Conservation (phyloP, 805 yeast genomes). For the Pichia cephalocereana region DNA sequence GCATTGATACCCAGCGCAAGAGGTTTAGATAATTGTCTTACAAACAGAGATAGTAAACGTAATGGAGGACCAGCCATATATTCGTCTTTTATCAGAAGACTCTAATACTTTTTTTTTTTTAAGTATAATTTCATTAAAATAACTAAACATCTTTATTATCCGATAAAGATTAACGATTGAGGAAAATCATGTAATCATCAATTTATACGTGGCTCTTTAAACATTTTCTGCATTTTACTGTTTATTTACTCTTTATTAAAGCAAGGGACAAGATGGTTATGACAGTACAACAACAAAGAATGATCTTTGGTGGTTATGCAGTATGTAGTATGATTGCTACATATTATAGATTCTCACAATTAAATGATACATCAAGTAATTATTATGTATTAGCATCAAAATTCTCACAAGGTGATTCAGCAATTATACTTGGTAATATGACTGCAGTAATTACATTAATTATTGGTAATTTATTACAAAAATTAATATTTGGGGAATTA, state of each 20-base stretch:
- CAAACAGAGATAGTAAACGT: conserved; percentile 60
- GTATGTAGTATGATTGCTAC: conserved; percentile 28
- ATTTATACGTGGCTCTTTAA: too few relatives aligned
- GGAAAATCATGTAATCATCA: too few relatives aligned
- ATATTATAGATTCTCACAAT: conserved; percentile 26
- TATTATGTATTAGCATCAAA: conserved; percentile 40
- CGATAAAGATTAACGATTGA: too few relatives aligned
- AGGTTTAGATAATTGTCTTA: conserved; percentile 73
- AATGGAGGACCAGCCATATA: conserved; percentile 69
- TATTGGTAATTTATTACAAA: conserved; percentile 41
- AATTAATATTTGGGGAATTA: conserved; percentile 61
- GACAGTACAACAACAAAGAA: neutral
- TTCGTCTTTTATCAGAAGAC: neutral
- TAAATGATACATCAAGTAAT: conserved; percentile 38
- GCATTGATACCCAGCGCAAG: conserved; percentile 60
- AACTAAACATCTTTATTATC: too few relatives aligned
- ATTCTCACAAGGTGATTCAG: conserved; percentile 40
- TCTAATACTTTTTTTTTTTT: too few relatives aligned
- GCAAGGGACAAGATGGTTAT: neutral
- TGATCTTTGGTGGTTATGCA: conserved; percentile 17
- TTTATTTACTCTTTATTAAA: neutral
- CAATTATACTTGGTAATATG: conserved; percentile 36
- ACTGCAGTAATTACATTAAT: conserved; percentile 26
- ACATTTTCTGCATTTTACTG: neutral
- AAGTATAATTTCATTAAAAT: too few relatives aligned